These are phyloP conservation scores for Colletotrichum incanum DNA, from an alignment of 2,329 filamentous ascomycete genomes.

Conservation along the genomic window DNA sequence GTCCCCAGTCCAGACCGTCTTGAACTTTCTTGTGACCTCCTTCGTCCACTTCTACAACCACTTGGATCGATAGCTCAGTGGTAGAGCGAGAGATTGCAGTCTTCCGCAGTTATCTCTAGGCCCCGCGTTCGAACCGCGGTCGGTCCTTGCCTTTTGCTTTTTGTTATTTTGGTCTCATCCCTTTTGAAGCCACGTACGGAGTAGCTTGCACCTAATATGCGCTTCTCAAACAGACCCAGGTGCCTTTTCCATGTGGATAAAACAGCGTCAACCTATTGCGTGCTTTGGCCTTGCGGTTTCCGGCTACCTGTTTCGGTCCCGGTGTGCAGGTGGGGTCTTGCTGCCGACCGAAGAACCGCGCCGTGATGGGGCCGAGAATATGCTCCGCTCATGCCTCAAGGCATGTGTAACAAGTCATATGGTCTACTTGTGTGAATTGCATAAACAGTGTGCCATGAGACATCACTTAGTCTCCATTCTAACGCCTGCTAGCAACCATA, in stretches of 20 bases:
- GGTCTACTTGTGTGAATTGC: background rate
- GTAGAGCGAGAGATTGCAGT: constrained; percentile 44
- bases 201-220: background rate
- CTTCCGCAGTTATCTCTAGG: constrained; percentile 36
- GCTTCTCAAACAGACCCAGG: background rate
- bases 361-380: constrained; percentile 31
- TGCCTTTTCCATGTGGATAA: background rate
- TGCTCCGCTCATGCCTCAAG: background rate
- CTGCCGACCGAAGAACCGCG: constrained; percentile 16
- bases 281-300: constrained; percentile 1
- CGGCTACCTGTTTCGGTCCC: constrained; percentile 7
- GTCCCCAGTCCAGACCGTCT: constrained; percentile 4
- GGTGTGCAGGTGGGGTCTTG: constrained; percentile 14
- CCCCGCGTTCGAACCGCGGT: constrained; percentile 44
- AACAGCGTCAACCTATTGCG: background rate
- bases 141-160: constrained; percentile 36
- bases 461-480: background rate
- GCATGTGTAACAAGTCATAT: background rate
- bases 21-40: accelerated
- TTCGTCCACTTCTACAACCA: background rate
- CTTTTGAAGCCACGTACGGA: background rate
- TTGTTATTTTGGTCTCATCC: background rate
- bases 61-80: constrained; percentile 44
- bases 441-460: background rate
- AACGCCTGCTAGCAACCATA: background rate